Base-by-base conservation (phyloP, 768 basidiomycete genomes). In the Mycena floridula region DNA sequence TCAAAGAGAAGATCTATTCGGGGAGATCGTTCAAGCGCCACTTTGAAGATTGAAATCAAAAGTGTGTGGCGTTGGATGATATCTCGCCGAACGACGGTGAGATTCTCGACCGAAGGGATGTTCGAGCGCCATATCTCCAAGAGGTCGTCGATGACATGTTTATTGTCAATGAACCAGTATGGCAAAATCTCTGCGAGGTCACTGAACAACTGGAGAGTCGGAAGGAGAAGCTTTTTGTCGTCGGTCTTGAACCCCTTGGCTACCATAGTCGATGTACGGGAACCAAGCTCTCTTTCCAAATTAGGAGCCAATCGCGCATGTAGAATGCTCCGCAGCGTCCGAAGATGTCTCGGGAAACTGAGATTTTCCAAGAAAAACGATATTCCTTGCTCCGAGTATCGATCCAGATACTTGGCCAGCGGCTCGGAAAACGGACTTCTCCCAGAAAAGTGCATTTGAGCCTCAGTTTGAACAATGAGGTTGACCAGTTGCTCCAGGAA, bases 351-450 rank as follows among this genome's bases (percentile, higher is more conserved):
- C 1, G 86, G 79, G 52, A 87, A 80, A 37, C 78, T 72, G n/a
- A 98, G 67, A 50, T 89, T 79, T 9, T 77, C 74, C 51, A 92
- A 66, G 61, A 99, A 87, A 61, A 89, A 90, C 40, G 89, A 82
- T 18, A 89, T 74, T 2, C 91, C 87, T 55, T 97, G 89, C 3
- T 64, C 69, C 1, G 91, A 85, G 63, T 96, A 98, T 7, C 90
- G 83, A 61, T 97, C 82, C 18, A 98, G 74, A 63, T 93, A 98
- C 59, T 83, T 82, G 16, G 88, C 91, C 39, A 98, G 67, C 5
- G 93, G 94, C 47, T 89, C 82, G 1, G 95, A 96, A 65, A 99
- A 97, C 1, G 93, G 93, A 53, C 87, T 95, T 43, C 73, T 77
- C 13, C 82, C 80, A 1, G 92, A 91, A 57, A 92, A 95, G 54